Evolutionary conservation across 257 asterid species (phyloP), one percentile per base, ranked within the genome.

Genomic region (Solanum peruvianum): DNA sequence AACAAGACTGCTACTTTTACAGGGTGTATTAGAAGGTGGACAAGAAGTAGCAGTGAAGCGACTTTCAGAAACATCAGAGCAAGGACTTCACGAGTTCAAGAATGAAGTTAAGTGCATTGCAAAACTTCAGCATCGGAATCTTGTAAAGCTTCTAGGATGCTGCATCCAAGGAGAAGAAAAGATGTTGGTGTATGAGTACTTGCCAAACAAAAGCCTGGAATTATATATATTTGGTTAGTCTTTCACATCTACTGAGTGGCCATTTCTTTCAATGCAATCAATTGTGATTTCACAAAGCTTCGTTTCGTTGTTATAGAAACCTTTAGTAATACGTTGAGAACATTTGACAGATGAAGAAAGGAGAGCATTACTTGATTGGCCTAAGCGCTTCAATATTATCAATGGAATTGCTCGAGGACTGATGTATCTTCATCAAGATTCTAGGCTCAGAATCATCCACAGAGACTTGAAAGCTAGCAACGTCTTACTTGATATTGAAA

Each of bases 401-500:
- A 85, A 87, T 77, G 95, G 93, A 3, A 88, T 93, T 49, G 92
- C 92, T 35, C 77, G 95, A 11, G 95, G 97, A 5, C 88, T 94
- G 11, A 64, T 91, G 83, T 93, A 92, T 81, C 93, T 94, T 37
- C 97, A 91, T 87, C 95, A 92, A 86, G 96, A 93, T 88, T 92
- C 95, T 0, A 88, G 89, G 20, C 86, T 93, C 62, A 83, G 91
- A 82, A 85, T 92, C 15, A 91, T 91, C 83, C 93, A 91, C 42
- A 64, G 93, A 84, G 95, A 92, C 86, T 91, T 93, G 27, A 94
- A 92, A 88, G 87, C 93, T 7, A 91, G 97, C 92, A 93, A 93
- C 20, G 86, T 93, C 58, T 88, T 94, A 47, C 90, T 94, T 18
- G 95, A 93, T 76, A 44, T 31, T 6, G 87, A 89, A 13, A 86